These are phyloP conservation scores for Vinca major DNA, from an alignment of 305 asterid species.

Conservation along the genomic window DNA sequence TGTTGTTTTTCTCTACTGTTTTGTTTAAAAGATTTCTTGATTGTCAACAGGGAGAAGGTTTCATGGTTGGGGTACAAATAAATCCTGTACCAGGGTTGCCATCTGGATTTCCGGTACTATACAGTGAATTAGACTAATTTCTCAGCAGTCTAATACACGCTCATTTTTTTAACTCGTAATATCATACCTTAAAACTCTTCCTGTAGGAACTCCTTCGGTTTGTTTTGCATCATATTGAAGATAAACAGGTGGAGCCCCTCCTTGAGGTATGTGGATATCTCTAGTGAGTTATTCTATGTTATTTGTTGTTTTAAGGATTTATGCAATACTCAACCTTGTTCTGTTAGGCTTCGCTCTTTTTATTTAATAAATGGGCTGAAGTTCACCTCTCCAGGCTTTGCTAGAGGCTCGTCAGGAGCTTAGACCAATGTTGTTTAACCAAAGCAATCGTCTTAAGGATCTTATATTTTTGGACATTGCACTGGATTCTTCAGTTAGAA, in stretches of 20 bases:
- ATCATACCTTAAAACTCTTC: slow-evolving; percentile 12
- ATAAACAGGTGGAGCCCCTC: slow-evolving; percentile 78
- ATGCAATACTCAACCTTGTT: slow-evolving; percentile 1
- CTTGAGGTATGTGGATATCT: slow-evolving; percentile 56
- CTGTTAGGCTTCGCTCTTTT: not conserved
- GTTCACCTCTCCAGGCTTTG: slow-evolving; percentile 53
- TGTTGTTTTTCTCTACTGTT: slow-evolving; percentile 8
- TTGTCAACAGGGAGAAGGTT: slow-evolving; percentile 82
- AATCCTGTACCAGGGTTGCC: slow-evolving; percentile 98
- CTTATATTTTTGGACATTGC: slow-evolving; percentile 89
- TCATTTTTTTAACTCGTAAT: not conserved
- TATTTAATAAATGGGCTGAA: not conserved
- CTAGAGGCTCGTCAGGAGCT: slow-evolving; percentile 97
- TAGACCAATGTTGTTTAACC: slow-evolving; percentile 70
- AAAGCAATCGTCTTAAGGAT: slow-evolving; percentile 86
- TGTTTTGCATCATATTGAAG: slow-evolving; percentile 75
- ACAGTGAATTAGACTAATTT: not conserved
- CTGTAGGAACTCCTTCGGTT: slow-evolving; percentile 79
- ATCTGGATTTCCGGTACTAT: slow-evolving; percentile 70
- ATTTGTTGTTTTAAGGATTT: not conserved
- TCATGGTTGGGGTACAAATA: slow-evolving; percentile 95
- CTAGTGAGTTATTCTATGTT: not conserved
- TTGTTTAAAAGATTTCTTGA: slow-evolving; percentile 15
- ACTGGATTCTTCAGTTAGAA: slow-evolving; percentile 93
- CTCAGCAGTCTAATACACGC: not conserved